Conservation (phyloP, 148 eudicot species). For the Rhododendron simsii region DNA sequence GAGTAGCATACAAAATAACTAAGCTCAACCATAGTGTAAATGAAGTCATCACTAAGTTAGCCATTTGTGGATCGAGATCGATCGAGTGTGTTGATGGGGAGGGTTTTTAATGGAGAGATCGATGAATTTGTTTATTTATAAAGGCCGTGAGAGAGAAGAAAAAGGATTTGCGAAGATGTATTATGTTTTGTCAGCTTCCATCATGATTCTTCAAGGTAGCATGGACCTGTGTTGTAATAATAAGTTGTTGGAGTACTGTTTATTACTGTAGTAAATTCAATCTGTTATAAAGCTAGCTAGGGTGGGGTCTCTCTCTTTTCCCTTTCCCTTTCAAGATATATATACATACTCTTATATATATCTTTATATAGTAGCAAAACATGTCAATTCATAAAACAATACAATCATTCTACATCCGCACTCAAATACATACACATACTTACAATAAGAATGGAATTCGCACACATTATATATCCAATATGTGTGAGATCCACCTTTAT, state of each 20-base stretch:
- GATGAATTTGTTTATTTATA: neutral
- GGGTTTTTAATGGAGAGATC: constrained; percentile 13
- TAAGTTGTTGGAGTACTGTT: constrained; percentile 10
- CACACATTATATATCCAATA: too few species aligned
- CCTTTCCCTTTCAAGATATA: neutral
- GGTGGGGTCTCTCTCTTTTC: neutral
- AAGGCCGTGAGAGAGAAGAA: neutral
- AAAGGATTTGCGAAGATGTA: constrained; percentile 8
- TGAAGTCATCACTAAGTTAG: constrained; percentile 5
- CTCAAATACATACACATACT: too few species aligned
- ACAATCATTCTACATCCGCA: too few species aligned
- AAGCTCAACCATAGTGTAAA: constrained; percentile 12
- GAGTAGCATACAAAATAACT: neutral
- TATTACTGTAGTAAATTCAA: neutral
- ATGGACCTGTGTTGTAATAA: constrained; percentile 15
- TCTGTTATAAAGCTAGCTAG: neutral
- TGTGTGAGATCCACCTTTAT: too few species aligned
- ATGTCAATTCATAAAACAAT: neutral
- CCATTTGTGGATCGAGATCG: constrained; percentile 4
- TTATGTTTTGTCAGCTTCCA: constrained; percentile 26
- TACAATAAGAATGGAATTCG: fast-evolving
- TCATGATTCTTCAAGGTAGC: constrained; percentile 17
- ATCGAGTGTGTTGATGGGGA: neutral
- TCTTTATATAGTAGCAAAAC: neutral
- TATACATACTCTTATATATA: too few species aligned